Conservation (phyloP, 2,329 filamentous ascomycete genomes). For the Ophiostoma australiae region DNA sequence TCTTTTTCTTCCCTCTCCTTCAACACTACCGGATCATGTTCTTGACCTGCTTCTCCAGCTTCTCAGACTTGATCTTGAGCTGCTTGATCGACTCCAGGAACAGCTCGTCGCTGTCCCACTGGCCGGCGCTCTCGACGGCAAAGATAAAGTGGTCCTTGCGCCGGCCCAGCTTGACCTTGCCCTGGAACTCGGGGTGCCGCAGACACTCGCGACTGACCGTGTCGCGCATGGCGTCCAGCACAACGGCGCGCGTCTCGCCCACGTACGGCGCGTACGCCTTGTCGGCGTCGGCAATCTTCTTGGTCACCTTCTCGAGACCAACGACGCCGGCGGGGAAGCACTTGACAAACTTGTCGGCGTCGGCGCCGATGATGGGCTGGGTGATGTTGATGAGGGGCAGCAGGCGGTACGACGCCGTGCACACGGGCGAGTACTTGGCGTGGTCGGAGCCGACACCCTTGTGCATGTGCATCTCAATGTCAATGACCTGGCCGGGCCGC, state of each 20-base stretch:
- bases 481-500: constrained; percentile 81
- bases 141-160: constrained; percentile 97
- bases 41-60: constrained; percentile 64
- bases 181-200: constrained; percentile 86
- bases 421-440: constrained; percentile 94
- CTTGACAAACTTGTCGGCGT: constrained; percentile 81
- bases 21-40: constrained; percentile 51
- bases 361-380: constrained; percentile 74
- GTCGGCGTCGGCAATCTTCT: constrained; percentile 57
- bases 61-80: constrained; percentile 77
- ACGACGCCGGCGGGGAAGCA: constrained; percentile 93
- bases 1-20: not conserved
- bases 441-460: constrained; percentile 93
- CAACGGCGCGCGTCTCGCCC: constrained; percentile 82
- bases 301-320: constrained; percentile 65
- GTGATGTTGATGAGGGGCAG: constrained; percentile 82
- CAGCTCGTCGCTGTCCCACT: constrained; percentile 88
- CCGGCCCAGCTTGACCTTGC: constrained; percentile 89
- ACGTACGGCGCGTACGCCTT: constrained; percentile 67
- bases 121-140: constrained; percentile 87
- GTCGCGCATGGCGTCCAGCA: constrained; percentile 83
- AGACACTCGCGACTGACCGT: constrained; percentile 91
- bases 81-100: constrained; percentile 85
- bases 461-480: constrained; percentile 85
- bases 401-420: constrained; percentile 87